A percentile compares a stretch with the other conserved stretches of the same genome.
Conservation (phyloP, 2,329 filamentous ascomycete species). For the Sporothrix brunneoviolacea region DNA sequence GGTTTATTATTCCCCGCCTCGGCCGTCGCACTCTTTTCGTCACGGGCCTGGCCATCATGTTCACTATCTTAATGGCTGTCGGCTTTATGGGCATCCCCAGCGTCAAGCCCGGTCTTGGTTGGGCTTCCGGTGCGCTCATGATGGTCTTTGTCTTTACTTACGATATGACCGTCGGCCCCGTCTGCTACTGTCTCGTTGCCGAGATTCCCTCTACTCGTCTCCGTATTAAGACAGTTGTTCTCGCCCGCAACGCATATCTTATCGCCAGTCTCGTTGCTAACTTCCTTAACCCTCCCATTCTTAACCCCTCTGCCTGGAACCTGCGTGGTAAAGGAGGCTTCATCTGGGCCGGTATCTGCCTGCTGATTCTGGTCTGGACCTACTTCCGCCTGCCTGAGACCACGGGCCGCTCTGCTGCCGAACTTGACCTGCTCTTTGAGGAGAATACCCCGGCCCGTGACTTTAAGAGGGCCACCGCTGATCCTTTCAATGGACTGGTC, state of each 20-base stretch:
- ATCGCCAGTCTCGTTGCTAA: slow-evolving; percentile 41
- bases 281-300: slow-evolving; percentile 39
- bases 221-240: slow-evolving; percentile 38
- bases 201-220: slow-evolving; percentile 41
- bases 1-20: slow-evolving; percentile 40
- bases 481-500: background rate
- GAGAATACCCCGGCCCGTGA: slow-evolving; percentile 33
- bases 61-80: no score
- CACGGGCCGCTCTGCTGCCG: slow-evolving; percentile 44
- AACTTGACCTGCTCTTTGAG: slow-evolving; percentile 51
- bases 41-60: slow-evolving; percentile 35
- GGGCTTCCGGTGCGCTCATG: slow-evolving; percentile 41
- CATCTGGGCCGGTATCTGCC: slow-evolving; percentile 41
- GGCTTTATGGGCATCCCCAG: slow-evolving; percentile 37
- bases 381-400: slow-evolving; percentile 49
- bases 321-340: slow-evolving; percentile 43
- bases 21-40: slow-evolving; percentile 41
- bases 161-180: slow-evolving; percentile 36
- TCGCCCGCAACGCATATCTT: slow-evolving; percentile 42
- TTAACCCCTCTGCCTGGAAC: slow-evolving; percentile 39
- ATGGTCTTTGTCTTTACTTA: slow-evolving; percentile 39
- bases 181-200: slow-evolving; percentile 24
- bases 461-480: slow-evolving; percentile 12
- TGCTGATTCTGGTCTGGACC: slow-evolving; percentile 41
- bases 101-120: slow-evolving; percentile 39